Evolutionary conservation across 1,139 yeast species (phyloP), one percentile per base, ranked within the genome.

Genomic region (Yamadazyma membranifaciens): DNA sequence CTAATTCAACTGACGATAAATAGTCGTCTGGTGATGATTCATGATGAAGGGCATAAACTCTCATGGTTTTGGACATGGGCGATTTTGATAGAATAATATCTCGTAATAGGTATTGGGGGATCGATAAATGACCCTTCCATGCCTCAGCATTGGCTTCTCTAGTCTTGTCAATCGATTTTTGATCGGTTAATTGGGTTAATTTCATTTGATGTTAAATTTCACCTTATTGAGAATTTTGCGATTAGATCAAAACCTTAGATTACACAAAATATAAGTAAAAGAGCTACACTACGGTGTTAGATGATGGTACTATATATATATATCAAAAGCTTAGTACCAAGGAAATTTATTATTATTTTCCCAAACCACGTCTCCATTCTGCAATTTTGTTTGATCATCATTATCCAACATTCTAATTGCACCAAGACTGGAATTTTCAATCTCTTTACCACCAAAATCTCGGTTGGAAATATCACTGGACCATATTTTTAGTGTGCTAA

Each of bases 41-140:
- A 10, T 55, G 51, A 30, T 48, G 48, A 39, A 72, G 58, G 43
- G 59, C 56, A 39, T 59, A 69, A 6, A 70, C 70, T 24, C 50
- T 40, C 38, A 69, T 48, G 31, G 54, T 47, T 42, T 63, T 60
- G 6, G 47, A 53, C 41, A 73, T 63, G 33, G 59, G 65, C n/a
- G 73, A 56, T 38, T 61, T 57, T 0, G 76, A 73, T 38, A 80
- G 57, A 2, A 68, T 56, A 38, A 49, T 44, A 50, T 81, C 87
- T 52, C 87, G 63, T n/a, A 63, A 64, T 13, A 73, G 67, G 47
- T 80, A 81, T 39, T 79, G 75, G 13, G 74, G 71, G 2, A 50
- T 43, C 1, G 75, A 59, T 33, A 80, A 62, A 20, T 56, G 55
- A 12, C 78, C 78, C 36, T 60, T 68, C 92, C 92, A 85, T 2